Conservation (phyloP, 495 filamentous ascomycete genomes). For the Neurospora terricola region DNA sequence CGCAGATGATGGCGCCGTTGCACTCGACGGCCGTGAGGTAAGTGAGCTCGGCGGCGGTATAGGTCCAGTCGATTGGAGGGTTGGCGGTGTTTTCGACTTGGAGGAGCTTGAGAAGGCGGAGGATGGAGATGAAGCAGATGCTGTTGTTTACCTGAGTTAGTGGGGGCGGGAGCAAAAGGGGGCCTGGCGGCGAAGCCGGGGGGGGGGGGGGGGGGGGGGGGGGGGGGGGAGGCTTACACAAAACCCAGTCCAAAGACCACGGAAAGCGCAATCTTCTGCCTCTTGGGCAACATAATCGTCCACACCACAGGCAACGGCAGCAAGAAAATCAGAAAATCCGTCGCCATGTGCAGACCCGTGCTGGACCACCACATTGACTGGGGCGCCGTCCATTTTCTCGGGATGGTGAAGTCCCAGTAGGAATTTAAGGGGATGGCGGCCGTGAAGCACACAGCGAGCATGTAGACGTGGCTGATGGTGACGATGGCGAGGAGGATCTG, state of each 20-base stretch:
- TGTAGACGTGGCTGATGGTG: constrained; percentile 13
- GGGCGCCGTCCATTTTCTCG: constrained; percentile 15
- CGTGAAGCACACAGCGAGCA: constrained; percentile 18
- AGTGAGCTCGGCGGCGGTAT: constrained; percentile 13
- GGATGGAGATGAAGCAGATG: constrained; percentile 25
- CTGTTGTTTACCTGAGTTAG: too few species aligned
- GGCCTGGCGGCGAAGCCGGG: too few species aligned
- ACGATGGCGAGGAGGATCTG: constrained; percentile 20
- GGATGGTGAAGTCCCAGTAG: constrained; percentile 22
- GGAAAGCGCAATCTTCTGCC: constrained; percentile 25
- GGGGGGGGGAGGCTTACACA: constrained; percentile 7
- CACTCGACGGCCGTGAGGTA: constrained; percentile 39
- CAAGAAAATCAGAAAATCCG: constrained; percentile 28
- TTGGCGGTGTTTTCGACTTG: constrained; percentile 8
- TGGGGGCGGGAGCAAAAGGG: too few species aligned
- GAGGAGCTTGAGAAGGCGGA: constrained; percentile 20
- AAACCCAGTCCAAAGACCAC: constrained; percentile 26
- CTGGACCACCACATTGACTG: constrained; percentile 25
- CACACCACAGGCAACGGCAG: constrained; percentile 30
- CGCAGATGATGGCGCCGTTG: constrained; percentile 33
- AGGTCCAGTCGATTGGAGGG: constrained; percentile 17
- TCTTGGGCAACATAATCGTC: constrained; percentile 21
- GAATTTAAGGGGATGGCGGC: constrained; percentile 19
- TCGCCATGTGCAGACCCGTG: constrained; percentile 23
- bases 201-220: neutral